Conservation (phyloP, 306 rosid genomes). For the Comarum palustre region DNA sequence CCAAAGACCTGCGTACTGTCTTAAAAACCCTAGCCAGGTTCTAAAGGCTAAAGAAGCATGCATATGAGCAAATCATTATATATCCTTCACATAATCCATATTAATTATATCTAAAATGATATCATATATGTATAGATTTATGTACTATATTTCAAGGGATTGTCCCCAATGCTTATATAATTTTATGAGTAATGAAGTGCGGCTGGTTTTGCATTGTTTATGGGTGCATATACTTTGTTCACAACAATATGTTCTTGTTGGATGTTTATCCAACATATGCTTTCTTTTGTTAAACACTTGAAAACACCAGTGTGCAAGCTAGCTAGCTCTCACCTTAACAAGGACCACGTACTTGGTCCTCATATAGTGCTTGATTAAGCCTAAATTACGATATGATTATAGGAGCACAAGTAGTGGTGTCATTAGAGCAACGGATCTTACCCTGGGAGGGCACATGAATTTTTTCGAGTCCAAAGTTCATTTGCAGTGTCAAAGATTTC, state of each 20-base stretch:
- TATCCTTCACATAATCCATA: conserved; percentile 7
- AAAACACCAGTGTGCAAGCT: background rate
- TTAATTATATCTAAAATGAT: background rate
- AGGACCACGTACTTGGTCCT: background rate
- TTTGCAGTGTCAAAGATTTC: conserved; percentile 21
- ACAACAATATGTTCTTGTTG: conserved; percentile 38
- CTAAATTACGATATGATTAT: background rate
- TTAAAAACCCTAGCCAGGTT: conserved; percentile 30
- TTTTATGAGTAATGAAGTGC: background rate
- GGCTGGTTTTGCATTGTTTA: background rate
- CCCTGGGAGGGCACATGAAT: conserved; percentile 16
- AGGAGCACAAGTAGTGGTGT: background rate
- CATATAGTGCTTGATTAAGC: background rate
- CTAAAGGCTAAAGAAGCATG: conserved; percentile 34
- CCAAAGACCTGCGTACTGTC: conserved; percentile 18
- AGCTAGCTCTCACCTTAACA: background rate
- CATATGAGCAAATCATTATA: conserved; percentile 47
- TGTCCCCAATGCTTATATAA: background rate
- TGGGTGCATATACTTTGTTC: background rate
- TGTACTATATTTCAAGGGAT: background rate
- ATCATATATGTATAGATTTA: conserved; percentile 17
- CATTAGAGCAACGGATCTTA: conserved; percentile 4
- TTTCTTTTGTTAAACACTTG: background rate
- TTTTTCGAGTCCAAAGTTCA: background rate
- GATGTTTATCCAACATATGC: conserved; percentile 61